These are phyloP conservation scores for Cladophialophora psammophila DNA, from an alignment of 2,329 filamentous ascomycete genomes.

Conservation along the genomic window DNA sequence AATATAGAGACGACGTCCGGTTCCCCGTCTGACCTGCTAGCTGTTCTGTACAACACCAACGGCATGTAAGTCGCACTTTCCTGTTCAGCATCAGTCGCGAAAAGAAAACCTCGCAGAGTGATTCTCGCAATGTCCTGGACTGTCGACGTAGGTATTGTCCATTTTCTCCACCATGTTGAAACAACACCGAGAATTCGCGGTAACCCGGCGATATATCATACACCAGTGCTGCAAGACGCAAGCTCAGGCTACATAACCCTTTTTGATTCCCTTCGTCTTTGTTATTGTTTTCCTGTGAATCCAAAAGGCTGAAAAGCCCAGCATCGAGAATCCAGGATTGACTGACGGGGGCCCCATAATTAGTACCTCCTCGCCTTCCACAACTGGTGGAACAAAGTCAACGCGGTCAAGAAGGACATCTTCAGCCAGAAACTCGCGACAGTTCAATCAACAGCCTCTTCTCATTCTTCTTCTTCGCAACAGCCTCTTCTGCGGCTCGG, in stretches of 20 bases:
- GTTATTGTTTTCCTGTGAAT: too few relatives aligned
- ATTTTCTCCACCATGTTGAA: not conserved
- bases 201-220: too few relatives aligned
- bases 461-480: not conserved
- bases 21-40: too few relatives aligned
- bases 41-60: too few relatives aligned
- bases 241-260: too few relatives aligned
- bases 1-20: too few relatives aligned
- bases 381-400: conserved; percentile 25
- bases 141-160: conserved; percentile 11
- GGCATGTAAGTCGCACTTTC: too few relatives aligned
- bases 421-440: not conserved
- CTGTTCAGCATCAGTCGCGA: not conserved
- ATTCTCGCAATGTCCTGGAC: conserved; percentile 16
- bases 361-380: conserved; percentile 18
- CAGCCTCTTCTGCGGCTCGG: not conserved
- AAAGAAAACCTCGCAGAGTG: not conserved
- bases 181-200: not conserved
- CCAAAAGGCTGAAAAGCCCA: too few relatives aligned
- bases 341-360: not conserved
- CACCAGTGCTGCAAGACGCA: too few relatives aligned
- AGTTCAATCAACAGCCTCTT: not conserved
- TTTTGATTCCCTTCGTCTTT: too few relatives aligned
- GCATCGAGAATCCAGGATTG: not conserved
- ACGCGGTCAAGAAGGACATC: not conserved